Base-by-base conservation (phyloP, 306 rosid species). In the Nissolia schottii region DNA sequence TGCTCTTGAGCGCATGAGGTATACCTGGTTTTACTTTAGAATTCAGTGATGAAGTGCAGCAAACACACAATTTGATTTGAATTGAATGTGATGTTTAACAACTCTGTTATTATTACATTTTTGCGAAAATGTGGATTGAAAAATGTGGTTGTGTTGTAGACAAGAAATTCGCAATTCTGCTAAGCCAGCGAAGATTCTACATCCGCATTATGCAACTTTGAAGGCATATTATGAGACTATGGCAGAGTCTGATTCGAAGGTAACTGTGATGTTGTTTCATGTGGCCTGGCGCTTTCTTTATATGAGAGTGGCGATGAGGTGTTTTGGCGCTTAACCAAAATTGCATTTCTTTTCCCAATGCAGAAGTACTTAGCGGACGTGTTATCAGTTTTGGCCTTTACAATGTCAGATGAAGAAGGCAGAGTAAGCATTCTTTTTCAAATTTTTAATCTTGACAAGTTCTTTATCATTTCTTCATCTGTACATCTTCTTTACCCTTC, bases 401-500 rank as follows among this genome's bases (percentile, higher is more conserved):
- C 99, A n/a, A 95, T 95, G 99, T 91, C 99, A 58, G 99, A 97
- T 3, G 99, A 91, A 82, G 99, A 96, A 64, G 99, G 91, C 71
- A 71, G 96, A 79, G 99, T 95, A 83, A 81, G 91, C 8, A 45
- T 45, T 45, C 13, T 0, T 45, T n/a, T n/a, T n/a, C n/a, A n/a
- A n/a, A n/a, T n/a, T n/a, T n/a, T n/a, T n/a, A n/a, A n/a, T n/a
- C n/a, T n/a, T n/a, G n/a, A n/a, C n/a, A n/a, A n/a, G n/a, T n/a
- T n/a, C n/a, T n/a, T n/a, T n/a, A n/a, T n/a, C n/a, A n/a, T n/a
- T n/a, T n/a, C n/a, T n/a, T n/a, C n/a, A n/a, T n/a, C n/a, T n/a
- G n/a, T n/a, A n/a, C n/a, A n/a, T n/a, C n/a, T n/a, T n/a, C n/a
- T n/a, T n/a, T n/a, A n/a, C n/a, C n/a, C n/a, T n/a, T n/a, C n/a